These are phyloP conservation scores for Salix dunnii DNA, from an alignment of 345 rosid species.

Conservation along the genomic window DNA sequence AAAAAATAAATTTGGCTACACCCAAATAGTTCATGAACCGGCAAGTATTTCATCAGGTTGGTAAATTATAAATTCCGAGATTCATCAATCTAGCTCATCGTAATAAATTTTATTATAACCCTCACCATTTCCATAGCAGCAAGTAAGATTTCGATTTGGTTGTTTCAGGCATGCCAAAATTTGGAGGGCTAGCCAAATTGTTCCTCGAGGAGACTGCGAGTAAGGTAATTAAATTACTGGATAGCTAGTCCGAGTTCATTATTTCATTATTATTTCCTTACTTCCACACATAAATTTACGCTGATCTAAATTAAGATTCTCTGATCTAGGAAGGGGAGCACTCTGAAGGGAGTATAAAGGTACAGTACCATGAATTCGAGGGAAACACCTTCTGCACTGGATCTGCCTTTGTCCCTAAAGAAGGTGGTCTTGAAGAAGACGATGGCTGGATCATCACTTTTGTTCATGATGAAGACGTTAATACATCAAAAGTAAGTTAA, in stretches of 20 bases:
- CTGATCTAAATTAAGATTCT: not conserved
- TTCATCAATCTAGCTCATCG: not conserved
- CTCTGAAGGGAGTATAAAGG: conserved; percentile 22
- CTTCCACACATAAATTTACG: not conserved
- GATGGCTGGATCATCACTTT: conserved; percentile 51
- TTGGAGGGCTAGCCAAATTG: conserved; percentile 15
- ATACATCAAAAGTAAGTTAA: conserved; percentile 32
- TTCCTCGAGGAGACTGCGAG: not conserved
- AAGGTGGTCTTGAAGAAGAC: conserved; percentile 30
- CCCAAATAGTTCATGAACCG: conserved; percentile 7
- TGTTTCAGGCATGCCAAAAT: conserved; percentile 13
- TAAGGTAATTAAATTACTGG: not conserved
- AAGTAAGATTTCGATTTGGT: not conserved
- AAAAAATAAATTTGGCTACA: conserved; percentile 6
- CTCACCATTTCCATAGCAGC: not conserved
- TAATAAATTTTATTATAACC: not conserved
- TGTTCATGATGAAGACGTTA: conserved; percentile 40
- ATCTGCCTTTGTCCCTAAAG: conserved; percentile 33
- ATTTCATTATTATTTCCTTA: not conserved
- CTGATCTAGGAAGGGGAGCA: not conserved
- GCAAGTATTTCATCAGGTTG: conserved; percentile 10
- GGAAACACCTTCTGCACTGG: conserved; percentile 38
- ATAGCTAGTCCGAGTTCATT: not conserved
- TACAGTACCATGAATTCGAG: conserved; percentile 37
- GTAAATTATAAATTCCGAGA: not conserved